phyloP scores from a whole-genome alignment of 352 stramenopile genomes.

The Phytophthora sojae region DNA sequence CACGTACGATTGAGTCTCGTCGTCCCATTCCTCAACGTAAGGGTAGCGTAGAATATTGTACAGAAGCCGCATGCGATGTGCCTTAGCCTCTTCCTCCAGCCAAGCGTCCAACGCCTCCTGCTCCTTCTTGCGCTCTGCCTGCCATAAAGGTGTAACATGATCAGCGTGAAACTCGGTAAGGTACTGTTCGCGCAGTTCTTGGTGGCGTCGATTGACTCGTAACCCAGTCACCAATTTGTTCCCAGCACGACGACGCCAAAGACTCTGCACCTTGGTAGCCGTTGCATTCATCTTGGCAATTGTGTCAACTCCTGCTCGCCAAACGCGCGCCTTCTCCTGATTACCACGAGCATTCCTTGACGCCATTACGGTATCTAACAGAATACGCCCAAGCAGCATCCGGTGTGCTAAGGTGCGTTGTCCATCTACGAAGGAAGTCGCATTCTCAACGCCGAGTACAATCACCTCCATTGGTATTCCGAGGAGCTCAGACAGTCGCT shows the following conservation, averaged over 20 bases:
- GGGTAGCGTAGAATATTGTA: slow-evolving; percentile 56
- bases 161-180: slow-evolving; percentile 62
- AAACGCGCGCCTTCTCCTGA: slow-evolving; percentile 42
- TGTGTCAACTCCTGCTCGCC: slow-evolving; percentile 30
- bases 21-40: slow-evolving; percentile 71
- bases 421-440: background rate
- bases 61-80: slow-evolving; percentile 46
- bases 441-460: slow-evolving; percentile 32
- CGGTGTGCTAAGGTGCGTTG: background rate
- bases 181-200: slow-evolving; percentile 55
- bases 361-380: slow-evolving; percentile 26
- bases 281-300: slow-evolving; percentile 50
- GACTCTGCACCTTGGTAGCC: slow-evolving; percentile 51
- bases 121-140: slow-evolving; percentile 66
- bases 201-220: slow-evolving; percentile 40
- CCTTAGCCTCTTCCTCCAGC: slow-evolving; percentile 40
- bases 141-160: slow-evolving; percentile 72
- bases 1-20: slow-evolving; percentile 45
- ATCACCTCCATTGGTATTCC: slow-evolving; percentile 51
- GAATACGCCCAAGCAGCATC: slow-evolving; percentile 14
- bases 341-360: slow-evolving; percentile 25
- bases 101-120: slow-evolving; percentile 58
- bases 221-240: slow-evolving; percentile 52
- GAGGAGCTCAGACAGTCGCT: slow-evolving; percentile 67
- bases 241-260: slow-evolving; percentile 60